Percentiles rank a stretch among this genome's conserved stretches.
Evolutionary conservation across 371 early-diverging fungal genomes (phyloP).

Genomic region (Paraphysoderma sedebokerense): DNA sequence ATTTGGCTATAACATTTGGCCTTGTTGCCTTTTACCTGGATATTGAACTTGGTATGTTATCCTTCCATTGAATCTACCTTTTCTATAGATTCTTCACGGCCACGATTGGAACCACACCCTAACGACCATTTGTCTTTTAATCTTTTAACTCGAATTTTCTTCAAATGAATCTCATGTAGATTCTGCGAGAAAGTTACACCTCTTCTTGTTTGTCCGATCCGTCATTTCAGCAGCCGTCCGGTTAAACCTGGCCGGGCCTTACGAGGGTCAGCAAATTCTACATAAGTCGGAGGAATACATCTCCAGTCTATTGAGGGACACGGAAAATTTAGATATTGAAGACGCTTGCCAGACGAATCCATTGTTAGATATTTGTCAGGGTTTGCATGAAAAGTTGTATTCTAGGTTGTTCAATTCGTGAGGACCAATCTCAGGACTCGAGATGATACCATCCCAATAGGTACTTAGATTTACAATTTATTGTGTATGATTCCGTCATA

Average conservation of each 20-base stretch:
- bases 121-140: neutral
- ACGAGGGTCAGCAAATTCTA: slow-evolving; percentile 59
- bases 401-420: slow-evolving; percentile 76
- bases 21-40: slow-evolving; percentile 13
- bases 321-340: slow-evolving; percentile 16
- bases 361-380: slow-evolving; percentile 67
- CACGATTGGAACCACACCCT: neutral
- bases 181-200: slow-evolving; percentile 47
- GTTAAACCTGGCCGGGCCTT: slow-evolving; percentile 75
- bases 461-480: too few relatives aligned
- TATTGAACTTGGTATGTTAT: slow-evolving; percentile 9
- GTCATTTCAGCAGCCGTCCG: slow-evolving; percentile 74
- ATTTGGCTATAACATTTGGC: slow-evolving; percentile 15
- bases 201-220: slow-evolving; percentile 66
- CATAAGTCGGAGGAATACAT: slow-evolving; percentile 34
- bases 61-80: too few relatives aligned
- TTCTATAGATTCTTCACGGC: too few relatives aligned
- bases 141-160: too few relatives aligned
- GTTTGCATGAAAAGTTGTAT: slow-evolving; percentile 75
- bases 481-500: too few relatives aligned
- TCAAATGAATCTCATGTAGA: slow-evolving; percentile 29
- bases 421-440: too few relatives aligned
- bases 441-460: too few relatives aligned
- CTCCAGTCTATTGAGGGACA: slow-evolving; percentile 25
- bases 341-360: slow-evolving; percentile 51